A percentile compares a stretch with the other conserved stretches of the same genome.
Evolutionary conservation across 2,329 filamentous ascomycete species (phyloP).

Genomic region (Diplodia intermedia): DNA sequence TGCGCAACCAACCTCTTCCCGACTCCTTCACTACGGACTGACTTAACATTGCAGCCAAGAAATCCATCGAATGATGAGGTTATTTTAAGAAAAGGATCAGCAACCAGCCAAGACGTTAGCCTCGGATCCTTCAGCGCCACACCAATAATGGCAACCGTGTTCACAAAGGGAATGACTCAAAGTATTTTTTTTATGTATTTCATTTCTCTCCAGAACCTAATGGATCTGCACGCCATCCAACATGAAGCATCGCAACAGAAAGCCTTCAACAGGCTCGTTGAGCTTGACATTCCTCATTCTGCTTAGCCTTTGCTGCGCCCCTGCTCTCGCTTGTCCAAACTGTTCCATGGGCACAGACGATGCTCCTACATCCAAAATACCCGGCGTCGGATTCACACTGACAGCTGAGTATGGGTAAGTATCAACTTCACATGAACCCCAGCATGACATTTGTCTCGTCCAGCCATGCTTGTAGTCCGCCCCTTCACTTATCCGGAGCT

Average conservation of each 20-base stretch:
- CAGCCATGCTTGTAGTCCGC: not conserved
- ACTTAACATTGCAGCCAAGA: not conserved
- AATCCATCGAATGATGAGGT: not conserved
- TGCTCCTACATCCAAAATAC: not conserved
- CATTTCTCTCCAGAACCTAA: too few species aligned
- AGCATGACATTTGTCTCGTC: not conserved
- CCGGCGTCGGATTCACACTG: not conserved
- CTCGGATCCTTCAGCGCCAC: not conserved
- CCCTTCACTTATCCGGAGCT: not conserved
- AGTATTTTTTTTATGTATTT: not conserved
- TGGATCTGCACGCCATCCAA: not conserved
- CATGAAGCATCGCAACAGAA: not conserved
- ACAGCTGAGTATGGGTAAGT: not conserved
- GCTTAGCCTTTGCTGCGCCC: not conserved
- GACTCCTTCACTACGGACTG: too few species aligned
- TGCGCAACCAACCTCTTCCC: not conserved
- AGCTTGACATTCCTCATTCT: not conserved
- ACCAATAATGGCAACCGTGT: not conserved
- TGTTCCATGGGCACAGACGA: not conserved
- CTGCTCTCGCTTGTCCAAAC: not conserved
- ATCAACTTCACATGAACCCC: not conserved
- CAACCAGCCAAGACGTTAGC: not conserved
- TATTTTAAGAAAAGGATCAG: not conserved
- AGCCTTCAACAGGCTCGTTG: not conserved
- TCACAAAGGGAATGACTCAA: not conserved